Conservation (phyloP, 225 moss, liverwort and hornwort genomes). For the Pleurozium schreberi region DNA sequence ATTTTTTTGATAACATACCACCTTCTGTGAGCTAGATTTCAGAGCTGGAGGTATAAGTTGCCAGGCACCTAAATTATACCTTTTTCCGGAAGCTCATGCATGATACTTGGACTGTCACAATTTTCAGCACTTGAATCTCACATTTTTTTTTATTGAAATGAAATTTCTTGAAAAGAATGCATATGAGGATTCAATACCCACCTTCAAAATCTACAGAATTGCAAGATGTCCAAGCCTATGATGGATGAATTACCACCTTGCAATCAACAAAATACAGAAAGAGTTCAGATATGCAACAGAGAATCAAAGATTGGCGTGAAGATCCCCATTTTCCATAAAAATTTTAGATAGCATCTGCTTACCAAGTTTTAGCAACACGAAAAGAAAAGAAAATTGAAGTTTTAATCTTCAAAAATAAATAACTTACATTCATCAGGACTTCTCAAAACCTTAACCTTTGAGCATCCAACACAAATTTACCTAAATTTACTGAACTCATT, state of each 20-base stretch:
- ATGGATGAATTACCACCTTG: not conserved
- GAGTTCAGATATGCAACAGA: not conserved
- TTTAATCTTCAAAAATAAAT: not conserved
- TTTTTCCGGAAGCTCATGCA: not conserved
- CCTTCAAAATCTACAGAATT: not conserved
- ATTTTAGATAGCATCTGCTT: constrained; percentile 54
- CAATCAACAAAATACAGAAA: not conserved
- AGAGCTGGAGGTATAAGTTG: not conserved
- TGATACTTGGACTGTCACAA: not conserved
- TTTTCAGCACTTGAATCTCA: not conserved
- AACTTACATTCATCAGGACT: not conserved
- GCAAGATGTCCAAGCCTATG: not conserved
- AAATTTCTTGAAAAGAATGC: not conserved
- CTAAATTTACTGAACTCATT: too few species aligned
- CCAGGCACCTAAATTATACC: not conserved
- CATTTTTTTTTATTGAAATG: not conserved
- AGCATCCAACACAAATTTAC: too few species aligned
- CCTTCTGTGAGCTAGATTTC: too few species aligned
- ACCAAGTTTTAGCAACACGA: not conserved
- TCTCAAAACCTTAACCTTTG: not conserved
- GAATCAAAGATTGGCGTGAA: constrained; percentile 22
- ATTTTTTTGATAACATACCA: too few species aligned
- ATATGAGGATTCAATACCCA: not conserved
- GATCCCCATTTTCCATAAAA: constrained; percentile 40
- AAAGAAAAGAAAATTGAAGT: not conserved